These are phyloP conservation scores for Fusarium nematophilum DNA, from an alignment of 2,329 filamentous ascomycete genomes.

Conservation along the genomic window DNA sequence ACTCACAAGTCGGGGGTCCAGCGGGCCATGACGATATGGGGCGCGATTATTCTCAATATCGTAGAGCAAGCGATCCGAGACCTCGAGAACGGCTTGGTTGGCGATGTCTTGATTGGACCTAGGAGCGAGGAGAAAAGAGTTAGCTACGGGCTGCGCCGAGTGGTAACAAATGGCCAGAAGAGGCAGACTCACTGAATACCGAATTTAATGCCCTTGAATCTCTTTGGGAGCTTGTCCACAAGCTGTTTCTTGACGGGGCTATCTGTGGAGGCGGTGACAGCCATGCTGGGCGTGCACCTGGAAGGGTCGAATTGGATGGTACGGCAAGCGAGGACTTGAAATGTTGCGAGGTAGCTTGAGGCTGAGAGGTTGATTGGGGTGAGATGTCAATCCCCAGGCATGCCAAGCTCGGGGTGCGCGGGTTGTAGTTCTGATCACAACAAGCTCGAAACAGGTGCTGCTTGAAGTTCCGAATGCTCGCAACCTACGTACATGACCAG, in stretches of 20 bases:
- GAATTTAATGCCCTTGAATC: slow-evolving; percentile 93
- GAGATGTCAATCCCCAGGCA: slow-evolving; percentile 2
- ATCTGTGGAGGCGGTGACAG: slow-evolving; percentile 36
- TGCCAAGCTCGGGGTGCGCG: background rate
- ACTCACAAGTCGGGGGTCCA: slow-evolving; percentile 81
- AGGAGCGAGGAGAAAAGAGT: background rate
- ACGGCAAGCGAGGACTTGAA: background rate
- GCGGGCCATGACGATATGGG: slow-evolving; percentile 83
- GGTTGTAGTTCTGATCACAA: slow-evolving; percentile 23
- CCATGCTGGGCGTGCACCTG: slow-evolving; percentile 18
- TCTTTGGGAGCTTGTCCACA: slow-evolving; percentile 87
- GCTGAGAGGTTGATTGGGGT: background rate
- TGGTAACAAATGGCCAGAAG: background rate
- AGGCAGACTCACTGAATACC: slow-evolving; percentile 79
- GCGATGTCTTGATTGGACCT: slow-evolving; percentile 94
- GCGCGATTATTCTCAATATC: slow-evolving; percentile 84
- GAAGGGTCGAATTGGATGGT: background rate
- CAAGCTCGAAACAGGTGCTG: slow-evolving; percentile 13
- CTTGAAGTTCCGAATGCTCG: slow-evolving; percentile 7
- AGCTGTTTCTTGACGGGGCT: slow-evolving; percentile 83
- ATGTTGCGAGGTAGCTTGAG: background rate
- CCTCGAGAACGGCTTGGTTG: slow-evolving; percentile 92
- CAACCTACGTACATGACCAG: slow-evolving; percentile 38
- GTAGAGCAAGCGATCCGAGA: slow-evolving; percentile 94
- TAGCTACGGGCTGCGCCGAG: background rate